Conservation (phyloP, 2,329 filamentous ascomycete genomes). For the Penicillium sp. region DNA sequence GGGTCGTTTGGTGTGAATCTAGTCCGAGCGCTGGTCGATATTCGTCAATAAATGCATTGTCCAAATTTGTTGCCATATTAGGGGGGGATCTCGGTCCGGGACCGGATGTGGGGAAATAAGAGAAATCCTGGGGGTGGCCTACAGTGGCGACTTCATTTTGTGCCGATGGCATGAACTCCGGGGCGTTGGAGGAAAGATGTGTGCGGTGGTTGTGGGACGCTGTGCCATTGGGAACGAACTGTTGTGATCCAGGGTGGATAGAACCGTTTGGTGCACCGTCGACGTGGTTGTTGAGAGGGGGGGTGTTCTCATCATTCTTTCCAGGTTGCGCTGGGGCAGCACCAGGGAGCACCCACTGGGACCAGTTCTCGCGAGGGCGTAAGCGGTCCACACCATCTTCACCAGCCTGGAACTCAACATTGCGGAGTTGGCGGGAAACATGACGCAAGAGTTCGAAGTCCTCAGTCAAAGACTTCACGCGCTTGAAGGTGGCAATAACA, state of each 20-base stretch:
- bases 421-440: conserved; percentile 69
- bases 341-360: conserved; percentile 75
- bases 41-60: conserved; percentile 56
- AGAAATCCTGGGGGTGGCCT: conserved; percentile 33
- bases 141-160: conserved; percentile 40
- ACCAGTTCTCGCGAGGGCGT: conserved; percentile 73
- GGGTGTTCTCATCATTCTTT: conserved; percentile 42
- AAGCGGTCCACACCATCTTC: conserved; percentile 77
- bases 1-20: conserved; percentile 24
- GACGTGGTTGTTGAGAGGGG: conserved; percentile 30
- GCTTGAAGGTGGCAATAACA: conserved; percentile 82
- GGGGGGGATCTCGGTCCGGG: conserved; percentile 41
- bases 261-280: conserved; percentile 36
- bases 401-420: conserved; percentile 72
- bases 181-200: conserved; percentile 62
- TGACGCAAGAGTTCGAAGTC: conserved; percentile 72
- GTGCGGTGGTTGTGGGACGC: conserved; percentile 45
- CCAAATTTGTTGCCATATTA: conserved; percentile 51
- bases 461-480: conserved; percentile 70
- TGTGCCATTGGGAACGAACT: conserved; percentile 42
- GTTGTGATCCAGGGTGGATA: conserved; percentile 17
- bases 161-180: conserved; percentile 58
- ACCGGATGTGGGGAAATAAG: conserved; percentile 50
- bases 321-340: conserved; percentile 40
- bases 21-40: conserved; percentile 52